Percentiles rank a stretch among this genome's conserved stretches.
phyloP scores from a whole-genome alignment of 2,329 filamentous ascomycete genomes.

The Escovopsis sp. region DNA sequence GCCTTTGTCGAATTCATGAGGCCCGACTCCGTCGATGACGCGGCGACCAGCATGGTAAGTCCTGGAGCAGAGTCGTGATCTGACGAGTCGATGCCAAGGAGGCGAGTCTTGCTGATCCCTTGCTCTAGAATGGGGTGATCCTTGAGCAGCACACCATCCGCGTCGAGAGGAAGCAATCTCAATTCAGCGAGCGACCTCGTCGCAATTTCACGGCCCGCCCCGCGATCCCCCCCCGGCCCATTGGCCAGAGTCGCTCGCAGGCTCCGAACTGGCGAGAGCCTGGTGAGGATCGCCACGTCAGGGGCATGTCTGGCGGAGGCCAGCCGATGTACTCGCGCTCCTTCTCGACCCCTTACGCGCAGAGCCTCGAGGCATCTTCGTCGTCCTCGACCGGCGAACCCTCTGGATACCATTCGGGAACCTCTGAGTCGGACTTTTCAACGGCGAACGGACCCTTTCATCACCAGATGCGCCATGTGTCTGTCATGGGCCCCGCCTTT shows the following conservation, averaged over 20 bases:
- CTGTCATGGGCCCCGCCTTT: not conserved
- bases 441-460: not conserved
- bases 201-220: not conserved
- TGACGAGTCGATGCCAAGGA: no score
- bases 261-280: no score
- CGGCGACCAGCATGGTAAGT: constrained; percentile 23
- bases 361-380: not conserved
- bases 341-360: not conserved
- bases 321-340: not conserved
- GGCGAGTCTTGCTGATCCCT: constrained; percentile 1
- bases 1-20: constrained; percentile 26
- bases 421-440: not conserved
- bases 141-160: constrained; percentile 19
- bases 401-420: not conserved
- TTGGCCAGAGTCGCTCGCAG: no score
- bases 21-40: constrained; percentile 21
- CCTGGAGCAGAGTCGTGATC: no score
- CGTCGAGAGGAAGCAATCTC: constrained; percentile 22
- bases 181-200: constrained; percentile 8
- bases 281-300: not conserved
- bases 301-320: not conserved
- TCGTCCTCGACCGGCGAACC: not conserved
- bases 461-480: not conserved
- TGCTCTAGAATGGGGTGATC: constrained; percentile 16
- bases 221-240: no score